A percentile compares a stretch with the other conserved stretches of the same genome.
phyloP scores from a whole-genome alignment of 1,284 basidiomycete genomes.

The Marasmius fiardii region DNA sequence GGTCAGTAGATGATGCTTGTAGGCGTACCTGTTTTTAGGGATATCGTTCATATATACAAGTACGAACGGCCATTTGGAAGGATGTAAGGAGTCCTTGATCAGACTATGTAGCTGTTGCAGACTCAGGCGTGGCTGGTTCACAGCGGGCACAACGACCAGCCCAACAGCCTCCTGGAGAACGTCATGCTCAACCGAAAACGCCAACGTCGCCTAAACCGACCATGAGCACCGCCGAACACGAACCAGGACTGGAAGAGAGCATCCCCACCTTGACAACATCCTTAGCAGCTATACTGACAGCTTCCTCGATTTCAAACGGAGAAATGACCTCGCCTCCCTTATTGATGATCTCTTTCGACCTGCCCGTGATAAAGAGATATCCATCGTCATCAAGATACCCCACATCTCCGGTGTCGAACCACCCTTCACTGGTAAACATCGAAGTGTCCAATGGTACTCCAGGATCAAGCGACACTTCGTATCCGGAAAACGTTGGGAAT shows the following conservation, averaged over 20 bases:
- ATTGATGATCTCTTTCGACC: slow-evolving; percentile 48
- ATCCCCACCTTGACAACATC: slow-evolving; percentile 32
- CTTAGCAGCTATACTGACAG: slow-evolving; percentile 36
- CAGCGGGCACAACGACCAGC: slow-evolving; percentile 10
- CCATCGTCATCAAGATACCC: slow-evolving; percentile 48
- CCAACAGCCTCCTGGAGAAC: slow-evolving; percentile 15
- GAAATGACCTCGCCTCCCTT: slow-evolving; percentile 56
- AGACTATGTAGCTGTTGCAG: slow-evolving; percentile 34
- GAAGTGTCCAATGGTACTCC: slow-evolving; percentile 32
- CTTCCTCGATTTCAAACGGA: slow-evolving; percentile 45
- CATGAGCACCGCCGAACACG: neutral
- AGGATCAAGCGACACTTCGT: slow-evolving; percentile 23
- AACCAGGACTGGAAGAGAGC: neutral
- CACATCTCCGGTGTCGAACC: slow-evolving; percentile 51
- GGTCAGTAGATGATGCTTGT: neutral
- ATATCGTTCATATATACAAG: slow-evolving; percentile 16
- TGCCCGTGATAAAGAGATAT: slow-evolving; percentile 45
- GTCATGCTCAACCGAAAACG: slow-evolving; percentile 16
- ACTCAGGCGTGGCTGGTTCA: slow-evolving; percentile 6
- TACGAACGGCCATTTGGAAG: slow-evolving; percentile 24
- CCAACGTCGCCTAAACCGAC: slow-evolving; percentile 9
- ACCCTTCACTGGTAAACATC: slow-evolving; percentile 29
- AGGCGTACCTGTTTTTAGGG: slow-evolving; percentile 12
- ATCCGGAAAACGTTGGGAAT: slow-evolving; percentile 34
- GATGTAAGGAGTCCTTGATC: slow-evolving; percentile 38